Evolutionary conservation across 2,329 filamentous ascomycete genomes (phyloP), one percentile per base, ranked within the genome.

Genomic region (Sporothrix brasiliensis): DNA sequence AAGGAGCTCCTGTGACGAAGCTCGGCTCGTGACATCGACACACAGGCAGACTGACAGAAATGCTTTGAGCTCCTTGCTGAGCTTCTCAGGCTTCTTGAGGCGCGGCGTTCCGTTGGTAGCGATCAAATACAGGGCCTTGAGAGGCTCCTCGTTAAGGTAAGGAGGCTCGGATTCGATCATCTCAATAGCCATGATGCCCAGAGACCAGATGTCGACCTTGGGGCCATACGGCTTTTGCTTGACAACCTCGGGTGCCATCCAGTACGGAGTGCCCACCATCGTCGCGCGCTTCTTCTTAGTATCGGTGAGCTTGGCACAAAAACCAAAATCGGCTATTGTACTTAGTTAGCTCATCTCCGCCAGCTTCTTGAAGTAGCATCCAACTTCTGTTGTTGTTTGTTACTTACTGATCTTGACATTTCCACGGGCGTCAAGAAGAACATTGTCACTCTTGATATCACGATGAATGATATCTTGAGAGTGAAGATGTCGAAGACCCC

Each of bases 101-200:
- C 93, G 89, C 27, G 95, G 95, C 3, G 95, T 98, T 75, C 95
- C 95, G 82, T 98, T 98, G 70, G 95, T 99, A 63, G 95, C 95
- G 79, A 99, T 99, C 73, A 99, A 87, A 80, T 97, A 99, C 61
- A 99, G 87, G 9, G 95, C 95, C 85, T 98, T 98, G 70, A 99
- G 87, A 0, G 95, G 95, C 81, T 98, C 94, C 81, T 98, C 95
- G 81, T 98, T 98, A 50, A 98, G 88, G 80, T 99, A 99, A 0
- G 95, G 95, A 6, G 95, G 95, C 80, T 99, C 95, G 21, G 93
- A 97, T 80, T 99, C 95, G 77, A 98, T 98, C 95, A 99, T 97
- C 82, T 99, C 95, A 77, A 99, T 98, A 30, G 95, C 94, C 95
- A 98, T 99, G 82, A 99, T 99, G 77, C 95, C 95, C 73, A 99